Percentiles rank a stretch among this genome's conserved stretches.
phyloP scores from a whole-genome alignment of 805 yeast genomes.

The Saccharomycopsis amapae region DNA sequence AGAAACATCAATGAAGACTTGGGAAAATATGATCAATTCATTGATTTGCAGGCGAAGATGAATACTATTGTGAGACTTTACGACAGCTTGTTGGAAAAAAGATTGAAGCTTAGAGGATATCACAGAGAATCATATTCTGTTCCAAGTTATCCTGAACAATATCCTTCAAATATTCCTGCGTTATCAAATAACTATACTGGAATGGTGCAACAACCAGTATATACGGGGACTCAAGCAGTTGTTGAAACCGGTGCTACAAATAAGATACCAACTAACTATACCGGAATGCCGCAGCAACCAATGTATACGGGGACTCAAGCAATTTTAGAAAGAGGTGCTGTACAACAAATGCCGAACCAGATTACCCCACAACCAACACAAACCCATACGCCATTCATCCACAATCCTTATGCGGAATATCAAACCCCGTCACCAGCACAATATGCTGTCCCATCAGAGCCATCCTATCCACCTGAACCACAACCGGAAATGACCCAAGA shows the following conservation, averaged over 20 bases:
- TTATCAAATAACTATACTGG: background rate
- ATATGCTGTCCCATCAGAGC: background rate
- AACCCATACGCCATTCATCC: background rate
- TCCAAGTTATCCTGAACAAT: background rate
- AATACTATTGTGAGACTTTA: slow-evolving; percentile 70
- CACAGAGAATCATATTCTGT: slow-evolving; percentile 2
- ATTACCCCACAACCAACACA: too few relatives aligned
- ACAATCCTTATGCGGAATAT: too few relatives aligned
- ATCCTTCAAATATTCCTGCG: background rate
- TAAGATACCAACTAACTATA: background rate
- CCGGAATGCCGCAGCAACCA: background rate
- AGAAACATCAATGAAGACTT: slow-evolving; percentile 49
- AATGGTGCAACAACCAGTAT: background rate
- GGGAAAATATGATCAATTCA: slow-evolving; percentile 54
- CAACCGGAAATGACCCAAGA: too few relatives aligned
- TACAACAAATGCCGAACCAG: background rate
- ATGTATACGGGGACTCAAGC: background rate
- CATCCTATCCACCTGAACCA: too few relatives aligned
- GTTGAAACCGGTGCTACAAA: background rate
- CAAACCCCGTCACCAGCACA: background rate
- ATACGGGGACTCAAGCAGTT: background rate
- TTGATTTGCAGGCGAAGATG: slow-evolving; percentile 71
- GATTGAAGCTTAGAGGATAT: slow-evolving; percentile 28
- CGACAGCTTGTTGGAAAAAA: slow-evolving; percentile 60
- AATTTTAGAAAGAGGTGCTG: background rate